These are phyloP conservation scores for Solanum lycopersicoides DNA, from an alignment of 257 asterid genomes.

Conservation along the genomic window DNA sequence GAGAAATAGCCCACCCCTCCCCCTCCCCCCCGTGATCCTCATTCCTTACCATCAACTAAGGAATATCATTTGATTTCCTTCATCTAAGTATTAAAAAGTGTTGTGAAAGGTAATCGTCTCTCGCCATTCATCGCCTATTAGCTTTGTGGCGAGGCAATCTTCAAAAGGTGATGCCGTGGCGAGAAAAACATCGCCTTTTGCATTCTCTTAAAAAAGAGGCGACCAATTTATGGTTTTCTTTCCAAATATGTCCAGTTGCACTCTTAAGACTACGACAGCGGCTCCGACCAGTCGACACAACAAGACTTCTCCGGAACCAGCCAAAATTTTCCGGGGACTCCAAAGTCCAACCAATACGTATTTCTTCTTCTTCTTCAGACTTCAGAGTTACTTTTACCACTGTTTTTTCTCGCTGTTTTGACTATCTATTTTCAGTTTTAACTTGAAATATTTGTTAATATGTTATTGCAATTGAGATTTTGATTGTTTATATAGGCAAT, in stretches of 20 bases:
- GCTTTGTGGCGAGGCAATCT: neutral
- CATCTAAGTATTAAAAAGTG: neutral
- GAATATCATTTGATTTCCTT: neutral
- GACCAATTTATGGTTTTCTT: no score
- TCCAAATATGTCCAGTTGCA: neutral
- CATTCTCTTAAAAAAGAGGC: neutral
- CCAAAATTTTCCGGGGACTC: neutral
- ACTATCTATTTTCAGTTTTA: neutral
- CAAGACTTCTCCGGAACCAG: neutral
- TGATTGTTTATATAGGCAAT: neutral
- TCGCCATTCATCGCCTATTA: neutral
- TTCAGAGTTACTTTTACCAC: neutral
- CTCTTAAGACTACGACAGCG: no score
- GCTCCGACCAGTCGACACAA: neutral
- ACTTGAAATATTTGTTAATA: neutral
- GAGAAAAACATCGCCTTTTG: neutral
- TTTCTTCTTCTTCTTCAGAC: neutral
- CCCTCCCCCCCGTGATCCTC: neutral
- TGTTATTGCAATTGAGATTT: neutral
- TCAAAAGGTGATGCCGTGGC: neutral
- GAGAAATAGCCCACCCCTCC: neutral
- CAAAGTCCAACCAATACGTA: neutral
- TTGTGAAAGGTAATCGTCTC: neutral
- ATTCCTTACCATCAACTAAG: neutral
- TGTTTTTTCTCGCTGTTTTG: neutral